Percentiles rank a stretch among this genome's conserved stretches.
Conservation (phyloP, 2,329 filamentous ascomycete genomes). For the Trichoderma sp. region DNA sequence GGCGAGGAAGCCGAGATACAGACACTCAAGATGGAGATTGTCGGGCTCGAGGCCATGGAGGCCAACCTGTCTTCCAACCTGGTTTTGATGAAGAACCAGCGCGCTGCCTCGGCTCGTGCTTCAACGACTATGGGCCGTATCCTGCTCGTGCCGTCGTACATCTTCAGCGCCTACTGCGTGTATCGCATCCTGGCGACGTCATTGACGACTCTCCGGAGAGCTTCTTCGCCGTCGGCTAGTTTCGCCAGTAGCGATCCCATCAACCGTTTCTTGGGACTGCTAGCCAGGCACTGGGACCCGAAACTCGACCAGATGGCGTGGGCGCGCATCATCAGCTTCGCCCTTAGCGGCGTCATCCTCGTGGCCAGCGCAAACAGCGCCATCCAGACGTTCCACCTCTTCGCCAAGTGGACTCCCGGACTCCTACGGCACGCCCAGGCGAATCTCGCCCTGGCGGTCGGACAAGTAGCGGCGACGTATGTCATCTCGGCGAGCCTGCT, state of each 20-base stretch:
- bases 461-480: slow-evolving; percentile 80
- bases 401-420: slow-evolving; percentile 70
- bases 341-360: slow-evolving; percentile 79
- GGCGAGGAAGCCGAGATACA: slow-evolving; percentile 60
- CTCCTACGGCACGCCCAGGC: slow-evolving; percentile 72
- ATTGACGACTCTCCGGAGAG: slow-evolving; percentile 64
- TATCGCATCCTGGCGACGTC: slow-evolving; percentile 76
- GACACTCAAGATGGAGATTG: slow-evolving; percentile 69
- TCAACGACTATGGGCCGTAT: slow-evolving; percentile 66
- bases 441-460: slow-evolving; percentile 75
- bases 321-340: slow-evolving; percentile 81
- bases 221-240: slow-evolving; percentile 38
- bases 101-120: slow-evolving; percentile 63
- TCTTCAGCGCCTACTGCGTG: slow-evolving; percentile 78
- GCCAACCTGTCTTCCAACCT: slow-evolving; percentile 66
- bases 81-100: slow-evolving; percentile 59
- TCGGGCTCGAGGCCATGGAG: slow-evolving; percentile 78
- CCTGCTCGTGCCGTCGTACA: slow-evolving; percentile 60
- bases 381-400: slow-evolving; percentile 80
- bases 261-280: slow-evolving; percentile 74
- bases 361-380: slow-evolving; percentile 78
- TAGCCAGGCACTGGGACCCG: slow-evolving; percentile 82
- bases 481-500: slow-evolving; percentile 78
- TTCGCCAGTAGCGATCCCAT: slow-evolving; percentile 77
- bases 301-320: slow-evolving; percentile 78